These are phyloP conservation scores for Phytophthora pseudosyringae DNA, from an alignment of 352 stramenopile genomes.

Conservation along the genomic window DNA sequence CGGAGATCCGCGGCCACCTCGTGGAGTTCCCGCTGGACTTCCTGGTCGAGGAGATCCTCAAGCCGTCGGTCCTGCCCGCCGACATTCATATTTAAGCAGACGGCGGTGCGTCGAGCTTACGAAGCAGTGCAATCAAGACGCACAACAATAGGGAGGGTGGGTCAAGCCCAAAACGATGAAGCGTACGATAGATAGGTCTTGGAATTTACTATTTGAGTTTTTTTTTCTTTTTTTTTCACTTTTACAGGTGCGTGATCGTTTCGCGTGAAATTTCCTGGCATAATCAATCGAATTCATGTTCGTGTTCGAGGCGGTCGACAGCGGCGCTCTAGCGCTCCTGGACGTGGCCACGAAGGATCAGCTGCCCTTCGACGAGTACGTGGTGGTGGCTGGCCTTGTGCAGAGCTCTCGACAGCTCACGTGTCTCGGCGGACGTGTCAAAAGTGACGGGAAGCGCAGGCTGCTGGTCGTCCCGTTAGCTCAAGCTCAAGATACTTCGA, in stretches of 20 bases:
- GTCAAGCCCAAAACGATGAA: background rate
- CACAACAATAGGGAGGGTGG: constrained; percentile 9
- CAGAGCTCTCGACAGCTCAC: constrained; percentile 55
- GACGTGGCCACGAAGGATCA: constrained; percentile 50
- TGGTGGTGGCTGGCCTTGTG: constrained; percentile 58
- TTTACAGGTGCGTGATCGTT: background rate
- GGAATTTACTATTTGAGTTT: constrained; percentile 17
- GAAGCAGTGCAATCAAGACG: constrained; percentile 10
- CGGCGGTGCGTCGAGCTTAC: constrained; percentile 16
- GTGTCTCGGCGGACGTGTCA: constrained; percentile 63
- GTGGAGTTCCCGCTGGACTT: constrained; percentile 90
- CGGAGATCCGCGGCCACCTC: constrained; percentile 83
- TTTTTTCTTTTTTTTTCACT: constrained; percentile 16
- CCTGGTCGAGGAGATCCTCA: constrained; percentile 83
- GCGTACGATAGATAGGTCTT: constrained; percentile 25
- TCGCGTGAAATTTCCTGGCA: constrained; percentile 15
- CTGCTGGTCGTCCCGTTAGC: constrained; percentile 59
- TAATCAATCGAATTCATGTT: constrained; percentile 44
- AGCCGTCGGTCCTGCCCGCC: constrained; percentile 79
- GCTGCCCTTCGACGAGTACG: constrained; percentile 64
- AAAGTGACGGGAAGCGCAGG: constrained; percentile 43
- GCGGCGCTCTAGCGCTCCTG: constrained; percentile 36
- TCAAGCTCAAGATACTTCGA: constrained; percentile 10
- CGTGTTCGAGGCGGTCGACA: constrained; percentile 43
- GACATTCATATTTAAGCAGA: constrained; percentile 87